These are phyloP conservation scores for Sugiyamaella novakii DNA, from an alignment of 1,139 yeast species.

Conservation along the genomic window DNA sequence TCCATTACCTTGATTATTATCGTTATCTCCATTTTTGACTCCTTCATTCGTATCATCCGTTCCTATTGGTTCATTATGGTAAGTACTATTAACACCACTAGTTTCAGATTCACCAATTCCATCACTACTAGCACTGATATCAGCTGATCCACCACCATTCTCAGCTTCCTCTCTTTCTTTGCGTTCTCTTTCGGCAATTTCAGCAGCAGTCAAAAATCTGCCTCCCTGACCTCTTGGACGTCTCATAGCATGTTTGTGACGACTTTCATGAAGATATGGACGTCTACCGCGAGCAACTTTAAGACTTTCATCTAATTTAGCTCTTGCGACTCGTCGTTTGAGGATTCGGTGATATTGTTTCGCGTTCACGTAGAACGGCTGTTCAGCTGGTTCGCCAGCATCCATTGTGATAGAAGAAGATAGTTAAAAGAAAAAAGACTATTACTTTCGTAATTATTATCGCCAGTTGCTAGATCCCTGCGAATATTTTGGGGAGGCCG, in stretches of 20 bases:
- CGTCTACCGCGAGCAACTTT: slow-evolving; percentile 87
- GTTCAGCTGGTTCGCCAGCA: slow-evolving; percentile 54
- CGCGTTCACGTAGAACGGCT: slow-evolving; percentile 96
- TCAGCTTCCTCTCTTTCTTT: slow-evolving; percentile 44
- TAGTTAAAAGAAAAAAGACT: background rate
- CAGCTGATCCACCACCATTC: slow-evolving; percentile 17
- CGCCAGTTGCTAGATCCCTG: too few species aligned
- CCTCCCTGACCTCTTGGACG: slow-evolving; percentile 99
- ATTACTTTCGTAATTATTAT: too few species aligned
- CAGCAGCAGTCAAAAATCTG: slow-evolving; percentile 92
- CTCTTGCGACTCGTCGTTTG: slow-evolving; percentile 90
- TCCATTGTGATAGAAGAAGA: too few species aligned
- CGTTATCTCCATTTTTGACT: background rate
- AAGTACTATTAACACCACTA: background rate
- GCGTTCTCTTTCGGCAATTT: slow-evolving; percentile 81
- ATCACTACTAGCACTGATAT: slow-evolving; percentile 1
- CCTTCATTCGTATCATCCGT: slow-evolving; percentile 2
- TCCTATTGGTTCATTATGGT: background rate
- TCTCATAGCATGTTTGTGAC: slow-evolving; percentile 99
- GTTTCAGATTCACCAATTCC: background rate
- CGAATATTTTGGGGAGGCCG: too few species aligned
- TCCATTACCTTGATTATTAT: slow-evolving; percentile 2
- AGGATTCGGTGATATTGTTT: slow-evolving; percentile 94
- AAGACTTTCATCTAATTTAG: slow-evolving; percentile 84
- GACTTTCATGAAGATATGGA: slow-evolving; percentile 93